A percentile compares a stretch with the other conserved stretches of the same genome.
Evolutionary conservation across 345 rosid species (phyloP).

Genomic region (Geranium rotundifolium): DNA sequence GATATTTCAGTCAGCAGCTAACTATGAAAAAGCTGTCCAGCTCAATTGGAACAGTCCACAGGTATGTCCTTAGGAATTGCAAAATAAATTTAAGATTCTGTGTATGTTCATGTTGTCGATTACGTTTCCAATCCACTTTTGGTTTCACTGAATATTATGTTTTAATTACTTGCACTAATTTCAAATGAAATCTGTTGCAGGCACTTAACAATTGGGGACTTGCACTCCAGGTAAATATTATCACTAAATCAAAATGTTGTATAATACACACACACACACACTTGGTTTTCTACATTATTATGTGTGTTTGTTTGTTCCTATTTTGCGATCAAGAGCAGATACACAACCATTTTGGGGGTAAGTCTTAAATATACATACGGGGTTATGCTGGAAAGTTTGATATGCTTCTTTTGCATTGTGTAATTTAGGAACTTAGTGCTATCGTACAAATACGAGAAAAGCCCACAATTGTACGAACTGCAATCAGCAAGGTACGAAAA

Average conservation of each 20-base stretch:
- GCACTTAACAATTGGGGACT: conserved; percentile 99
- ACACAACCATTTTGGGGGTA: not conserved
- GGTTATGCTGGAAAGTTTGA: not conserved
- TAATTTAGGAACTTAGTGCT: conserved; percentile 80
- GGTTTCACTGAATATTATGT: not conserved
- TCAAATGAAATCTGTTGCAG: conserved; percentile 34
- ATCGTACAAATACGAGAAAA: conserved; percentile 93
- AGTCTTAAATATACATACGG: not conserved
- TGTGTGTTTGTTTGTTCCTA: not conserved
- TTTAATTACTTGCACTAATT: conserved; percentile 5
- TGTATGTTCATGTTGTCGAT: not conserved
- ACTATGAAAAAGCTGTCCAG: conserved; percentile 92
- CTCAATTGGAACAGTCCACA: conserved; percentile 99
- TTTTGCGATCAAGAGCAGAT: not conserved
- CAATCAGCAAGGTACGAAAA: conserved; percentile 79
- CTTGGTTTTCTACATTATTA: too few relatives aligned
- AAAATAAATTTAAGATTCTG: not conserved
- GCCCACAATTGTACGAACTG: conserved; percentile 81
- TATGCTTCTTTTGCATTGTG: conserved; percentile 6
- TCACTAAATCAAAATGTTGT: not conserved
- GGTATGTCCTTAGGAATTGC: conserved; percentile 25
- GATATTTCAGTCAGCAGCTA: conserved; percentile 70
- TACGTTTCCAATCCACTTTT: not conserved
- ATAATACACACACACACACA: too few relatives aligned
- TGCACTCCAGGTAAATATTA: conserved; percentile 65